Base-by-base conservation (phyloP, 2,329 filamentous ascomycete genomes). In the Penicillium crustosum region DNA sequence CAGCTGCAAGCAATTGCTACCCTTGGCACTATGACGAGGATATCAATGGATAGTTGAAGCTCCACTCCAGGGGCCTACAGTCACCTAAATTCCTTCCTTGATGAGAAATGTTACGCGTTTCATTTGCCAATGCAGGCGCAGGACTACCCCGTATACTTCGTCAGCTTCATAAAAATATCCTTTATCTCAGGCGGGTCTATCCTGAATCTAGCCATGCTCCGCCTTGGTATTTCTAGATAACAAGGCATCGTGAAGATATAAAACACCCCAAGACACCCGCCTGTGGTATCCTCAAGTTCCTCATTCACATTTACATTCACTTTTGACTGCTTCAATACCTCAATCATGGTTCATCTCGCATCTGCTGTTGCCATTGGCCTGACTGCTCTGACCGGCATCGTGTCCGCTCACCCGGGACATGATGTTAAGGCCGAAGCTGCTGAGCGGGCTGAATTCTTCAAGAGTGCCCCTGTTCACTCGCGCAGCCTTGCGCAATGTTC, bases 401-500 rank as follows among this genome's bases (percentile, higher is more conserved):
- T 61, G 19, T 66, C 64, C 21, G 79, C 79, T 21, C 79, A 84
- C 58, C 81, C 81, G 1, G 81, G 81, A 59, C 80, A 83, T 59
- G 76, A 82, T 51, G 59, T 80, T 39, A 70, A 71, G 43, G 72
- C 80, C 10, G 82, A 84, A 68, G 76, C 79, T 33, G 75, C 75
- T 12, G 79, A 82, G 69, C 81, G 81, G 36, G 79, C 78, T 29
- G 70, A 76, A 0, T 83, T 79, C 62, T 69, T 81, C 52, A 67
- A 69, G 59, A 71, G 70, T 38, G 66, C 69, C 31, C 75, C 78
- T 62, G 66, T 77, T 38, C 70, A 67, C 15, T 53, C 76, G 35
- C 71, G 73, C 17, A 77, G 78, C 19, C 72, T 84, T 8, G 68
- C 66, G 52, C 79, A 82, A 63, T 84, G 82, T 61, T 68, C 79